A percentile compares a stretch with the other conserved stretches of the same genome.
phyloP scores from a whole-genome alignment of 2,329 filamentous ascomycete species.

The Fusarium pilosicola region DNA sequence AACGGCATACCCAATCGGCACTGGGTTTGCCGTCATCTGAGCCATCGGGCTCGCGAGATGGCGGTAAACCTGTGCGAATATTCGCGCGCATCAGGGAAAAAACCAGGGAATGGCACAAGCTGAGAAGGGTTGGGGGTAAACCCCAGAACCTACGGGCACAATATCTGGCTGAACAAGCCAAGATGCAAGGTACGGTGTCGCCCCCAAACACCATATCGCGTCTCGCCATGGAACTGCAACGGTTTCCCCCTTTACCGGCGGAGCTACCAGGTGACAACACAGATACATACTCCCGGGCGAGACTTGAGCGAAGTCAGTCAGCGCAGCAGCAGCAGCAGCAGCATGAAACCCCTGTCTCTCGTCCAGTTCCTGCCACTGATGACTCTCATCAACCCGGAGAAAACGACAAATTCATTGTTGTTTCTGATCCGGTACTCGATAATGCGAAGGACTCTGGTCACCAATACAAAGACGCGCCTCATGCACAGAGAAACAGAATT shows the following conservation, averaged over 20 bases:
- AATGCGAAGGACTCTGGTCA: background rate
- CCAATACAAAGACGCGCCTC: background rate
- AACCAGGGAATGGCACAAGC: background rate
- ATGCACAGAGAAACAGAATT: background rate
- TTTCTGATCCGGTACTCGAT: background rate
- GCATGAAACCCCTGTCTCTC: constrained; percentile 3
- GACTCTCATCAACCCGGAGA: background rate
- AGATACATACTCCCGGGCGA: background rate
- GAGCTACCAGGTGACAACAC: background rate
- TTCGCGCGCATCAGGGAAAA: background rate
- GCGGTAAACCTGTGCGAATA: background rate
- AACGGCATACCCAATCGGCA: background rate
- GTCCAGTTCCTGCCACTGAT: background rate
- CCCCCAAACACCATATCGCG: background rate
- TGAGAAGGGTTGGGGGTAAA: background rate
- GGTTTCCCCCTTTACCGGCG: background rate
- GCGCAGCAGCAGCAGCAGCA: background rate
- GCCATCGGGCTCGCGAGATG: background rate
- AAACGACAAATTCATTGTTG: background rate
- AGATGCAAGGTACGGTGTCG: background rate
- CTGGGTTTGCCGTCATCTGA: background rate
- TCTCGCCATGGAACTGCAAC: background rate
- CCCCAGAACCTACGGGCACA: background rate
- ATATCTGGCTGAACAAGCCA: background rate
- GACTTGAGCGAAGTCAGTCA: background rate